Conservation (phyloP, 1,284 basidiomycete genomes). For the Trametes hirsuta region DNA sequence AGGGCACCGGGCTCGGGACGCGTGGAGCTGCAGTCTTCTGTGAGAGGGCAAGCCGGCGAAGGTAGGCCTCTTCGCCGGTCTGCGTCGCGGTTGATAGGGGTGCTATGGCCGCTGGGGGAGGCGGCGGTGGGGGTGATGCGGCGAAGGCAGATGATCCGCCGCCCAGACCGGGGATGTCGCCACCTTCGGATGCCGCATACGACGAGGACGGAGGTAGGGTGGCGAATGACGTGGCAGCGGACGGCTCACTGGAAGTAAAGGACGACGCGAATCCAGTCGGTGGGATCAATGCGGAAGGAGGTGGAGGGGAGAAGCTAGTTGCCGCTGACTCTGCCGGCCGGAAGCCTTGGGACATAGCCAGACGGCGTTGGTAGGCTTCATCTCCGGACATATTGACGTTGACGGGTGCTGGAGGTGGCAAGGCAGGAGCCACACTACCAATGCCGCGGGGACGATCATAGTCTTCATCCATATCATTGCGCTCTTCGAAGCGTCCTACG, state of each 20-base stretch:
- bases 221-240: not conserved
- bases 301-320: constrained; percentile 5
- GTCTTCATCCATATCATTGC: constrained; percentile 53
- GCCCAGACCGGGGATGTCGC: constrained; percentile 34
- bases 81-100: constrained; percentile 34
- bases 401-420: constrained; percentile 29
- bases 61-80: constrained; percentile 74
- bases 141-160: constrained; percentile 9
- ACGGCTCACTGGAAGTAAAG: not conserved
- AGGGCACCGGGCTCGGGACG: constrained; percentile 32
- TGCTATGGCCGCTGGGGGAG: constrained; percentile 18
- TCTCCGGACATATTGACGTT: constrained; percentile 52
- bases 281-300: not conserved
- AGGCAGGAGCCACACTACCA: constrained; percentile 33
- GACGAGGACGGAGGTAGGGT: constrained; percentile 11
- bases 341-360: constrained; percentile 49
- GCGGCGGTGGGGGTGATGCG: constrained; percentile 17
- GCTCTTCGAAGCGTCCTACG: constrained; percentile 60
- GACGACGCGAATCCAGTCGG: constrained; percentile 24
- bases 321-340: constrained; percentile 21
- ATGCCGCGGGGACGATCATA: constrained; percentile 46
- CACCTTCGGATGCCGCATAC: constrained; percentile 31
- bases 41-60: constrained; percentile 63
- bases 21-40: constrained; percentile 35
- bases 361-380: constrained; percentile 59